These are phyloP conservation scores for Wickerhamomyces chaumierensis DNA, from an alignment of 805 yeast species.

Conservation along the genomic window DNA sequence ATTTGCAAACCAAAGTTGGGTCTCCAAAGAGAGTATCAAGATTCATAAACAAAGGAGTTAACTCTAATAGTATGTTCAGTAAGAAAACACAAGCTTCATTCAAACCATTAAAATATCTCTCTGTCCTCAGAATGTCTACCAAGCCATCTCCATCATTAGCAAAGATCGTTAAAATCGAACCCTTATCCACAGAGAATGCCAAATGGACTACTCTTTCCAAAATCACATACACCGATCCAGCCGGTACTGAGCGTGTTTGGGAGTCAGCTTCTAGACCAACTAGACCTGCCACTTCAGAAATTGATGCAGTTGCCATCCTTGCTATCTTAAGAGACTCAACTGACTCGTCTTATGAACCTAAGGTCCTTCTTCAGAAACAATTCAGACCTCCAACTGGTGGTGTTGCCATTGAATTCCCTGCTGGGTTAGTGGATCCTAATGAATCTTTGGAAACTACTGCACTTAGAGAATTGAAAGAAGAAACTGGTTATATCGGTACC, in stretches of 20 bases:
- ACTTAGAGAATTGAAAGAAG: slow-evolving; percentile 77
- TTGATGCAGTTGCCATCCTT: slow-evolving; percentile 88
- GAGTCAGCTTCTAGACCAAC: slow-evolving; percentile 61
- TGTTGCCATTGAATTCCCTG: slow-evolving; percentile 88
- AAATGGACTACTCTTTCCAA: slow-evolving; percentile 60
- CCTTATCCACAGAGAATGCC: slow-evolving; percentile 33
- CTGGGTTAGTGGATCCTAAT: slow-evolving; percentile 82
- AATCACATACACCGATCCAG: slow-evolving; percentile 62
- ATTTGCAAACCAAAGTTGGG: too few relatives aligned
- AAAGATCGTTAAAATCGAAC: slow-evolving; percentile 19
- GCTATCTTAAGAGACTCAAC: slow-evolving; percentile 49
- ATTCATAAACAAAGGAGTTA: too few relatives aligned
- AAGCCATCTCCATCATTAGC: slow-evolving; percentile 27
- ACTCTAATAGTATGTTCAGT: too few relatives aligned
- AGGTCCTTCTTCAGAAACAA: slow-evolving; percentile 64
- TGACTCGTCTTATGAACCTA: slow-evolving; percentile 24
- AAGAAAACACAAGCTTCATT: too few relatives aligned
- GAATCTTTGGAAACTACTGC: slow-evolving; percentile 78
- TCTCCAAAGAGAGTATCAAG: too few relatives aligned
- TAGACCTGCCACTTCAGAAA: slow-evolving; percentile 24
- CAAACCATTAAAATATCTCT: neutral
- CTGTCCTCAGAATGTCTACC: slow-evolving; percentile 1
- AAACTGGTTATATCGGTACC: slow-evolving; percentile 81
- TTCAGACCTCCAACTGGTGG: slow-evolving; percentile 88
- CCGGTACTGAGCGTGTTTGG: slow-evolving; percentile 68